Evolutionary conservation across 768 basidiomycete genomes (phyloP), one percentile per base, ranked within the genome.

Genomic region (Kwoniella bestiolae): DNA sequence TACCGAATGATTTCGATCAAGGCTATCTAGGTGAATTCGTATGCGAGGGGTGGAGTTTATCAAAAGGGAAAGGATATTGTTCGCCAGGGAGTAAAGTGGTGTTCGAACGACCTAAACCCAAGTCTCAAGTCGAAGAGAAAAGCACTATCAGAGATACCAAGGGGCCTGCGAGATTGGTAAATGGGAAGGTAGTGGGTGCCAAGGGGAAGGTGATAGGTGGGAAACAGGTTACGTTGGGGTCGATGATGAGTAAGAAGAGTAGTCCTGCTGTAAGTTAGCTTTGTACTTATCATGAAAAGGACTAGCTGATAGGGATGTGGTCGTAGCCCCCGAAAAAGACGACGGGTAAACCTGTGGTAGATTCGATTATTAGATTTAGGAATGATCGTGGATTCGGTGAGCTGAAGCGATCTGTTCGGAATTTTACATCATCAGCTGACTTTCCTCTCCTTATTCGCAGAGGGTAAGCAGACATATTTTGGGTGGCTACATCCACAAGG

Each of bases 41-140:
- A 11, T 79, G 79, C 52, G 74, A 75, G 38, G 79, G 78, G 1
- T 78, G 78, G 78, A 73, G 72, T 44, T 55, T 80, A 32, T 78
- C 74, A 23, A 80, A 79, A 51, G 79, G 79, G 3, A 76, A 77
- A 66, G 79, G 79, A 5, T 80, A 80, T 59, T 79, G 78, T 57
- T 60, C 70, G 2, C 68, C 69, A 1, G 79, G 79, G 7, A 65
- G 63, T 26, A 77, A 73, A 49, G 67, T 80, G 41, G 57, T 72
- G 31, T 74, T 80, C 21, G 75, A 78, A 45, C 58, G 79, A 26
- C 76, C 74, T 3, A 73, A 74, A 59, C 63, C 73, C 16, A 69
- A 67, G 35, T 60, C 34, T 7, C 65, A 67, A 14, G 70, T 64
- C 3, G 74, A 76, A 12, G 51, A 67, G 6, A 75, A 46, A 12